Evolutionary conservation across 257 asterid species (phyloP), one percentile per base, ranked within the genome.

Genomic region (Primulina tabacum): DNA sequence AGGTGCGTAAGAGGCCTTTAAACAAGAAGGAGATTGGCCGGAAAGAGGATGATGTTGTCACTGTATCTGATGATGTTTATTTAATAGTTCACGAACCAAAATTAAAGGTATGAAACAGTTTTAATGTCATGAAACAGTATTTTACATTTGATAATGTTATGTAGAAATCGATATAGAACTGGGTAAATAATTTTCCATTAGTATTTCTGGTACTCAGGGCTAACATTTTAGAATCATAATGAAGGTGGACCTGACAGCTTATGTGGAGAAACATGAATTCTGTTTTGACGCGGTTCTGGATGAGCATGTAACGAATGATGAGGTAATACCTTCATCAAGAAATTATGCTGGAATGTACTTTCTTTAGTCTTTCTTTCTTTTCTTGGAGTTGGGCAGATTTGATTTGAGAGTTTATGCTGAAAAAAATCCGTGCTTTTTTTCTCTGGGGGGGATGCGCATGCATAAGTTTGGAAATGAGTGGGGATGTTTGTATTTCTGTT

Each of bases 241-340:
- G 82, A 76, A 94, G 99, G 97, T 94, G 75, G 99, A 94, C 81
- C 85, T 94, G 89, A 94, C 99, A 69, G 97, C 97, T 58, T 94
- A 94, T 60, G 95, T 89, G 77, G 99, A 94, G 83, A 94, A 85
- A 80, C 99, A 94, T 28, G 99, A 88, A 83, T 94, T 91, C 82
- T 85, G 93, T 82, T 91, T 94, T 79, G 97, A 94, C 83, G 97
- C 97, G 24, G 99, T 94, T 76, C 89, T 94, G 32, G 92, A 94
- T 82, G 96, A 91, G 77, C 76, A 86, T 43, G 99, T 94, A 69
- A 77, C 97, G 20, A 94, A 94, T 81, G 96, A 89, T 77, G 99
- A 91, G 99, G 99, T 94, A 86, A 71, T 70, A 55, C 63, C 62
- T 77, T 75, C 5, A 47, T 73, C 55, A 17, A 24, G 58, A 70